Percentiles rank a stretch among this genome's conserved stretches.
Conservation (phyloP, 306 rosid genomes). For the Vigna unguiculata region DNA sequence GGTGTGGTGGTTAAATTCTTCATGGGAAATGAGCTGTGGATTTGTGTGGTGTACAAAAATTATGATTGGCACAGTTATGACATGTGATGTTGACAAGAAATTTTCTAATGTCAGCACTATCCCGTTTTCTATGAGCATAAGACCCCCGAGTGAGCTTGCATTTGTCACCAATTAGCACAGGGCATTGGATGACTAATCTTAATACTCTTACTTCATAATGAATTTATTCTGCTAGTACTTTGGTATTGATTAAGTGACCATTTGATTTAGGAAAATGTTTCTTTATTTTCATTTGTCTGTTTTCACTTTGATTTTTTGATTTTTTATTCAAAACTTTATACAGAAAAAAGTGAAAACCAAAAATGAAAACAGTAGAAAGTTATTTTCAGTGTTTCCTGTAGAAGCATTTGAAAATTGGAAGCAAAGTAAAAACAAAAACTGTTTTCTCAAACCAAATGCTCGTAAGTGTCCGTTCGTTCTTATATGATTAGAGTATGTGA, state of each 20-base stretch:
- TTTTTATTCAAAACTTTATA: background rate
- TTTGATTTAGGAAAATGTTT: background rate
- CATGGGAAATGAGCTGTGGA: conserved; percentile 13
- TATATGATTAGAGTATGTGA: background rate
- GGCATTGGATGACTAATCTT: conserved; percentile 27
- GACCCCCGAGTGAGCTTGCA: conserved; percentile 25
- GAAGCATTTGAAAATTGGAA: conserved; percentile 1
- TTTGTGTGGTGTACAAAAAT: conserved; percentile 15
- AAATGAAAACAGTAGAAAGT: background rate
- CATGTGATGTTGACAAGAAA: conserved; percentile 27
- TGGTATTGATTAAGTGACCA: background rate
- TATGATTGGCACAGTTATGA: background rate
- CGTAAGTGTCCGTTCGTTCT: conserved; percentile 4
- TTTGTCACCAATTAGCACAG: background rate
- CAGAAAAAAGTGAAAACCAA: background rate
- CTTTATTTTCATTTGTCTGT: background rate
- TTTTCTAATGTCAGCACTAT: conserved; percentile 9
- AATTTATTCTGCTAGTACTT: conserved; percentile 20
- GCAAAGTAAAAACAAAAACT: background rate
- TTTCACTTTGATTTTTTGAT: background rate
- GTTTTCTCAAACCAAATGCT: background rate
- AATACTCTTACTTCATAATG: conserved; percentile 24
- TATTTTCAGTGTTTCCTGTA: background rate
- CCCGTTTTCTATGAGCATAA: conserved; percentile 8
- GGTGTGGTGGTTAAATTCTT: background rate